Conservation (phyloP, 176 grass and related monocot genomes). For the Tillandsia fasciculata region DNA sequence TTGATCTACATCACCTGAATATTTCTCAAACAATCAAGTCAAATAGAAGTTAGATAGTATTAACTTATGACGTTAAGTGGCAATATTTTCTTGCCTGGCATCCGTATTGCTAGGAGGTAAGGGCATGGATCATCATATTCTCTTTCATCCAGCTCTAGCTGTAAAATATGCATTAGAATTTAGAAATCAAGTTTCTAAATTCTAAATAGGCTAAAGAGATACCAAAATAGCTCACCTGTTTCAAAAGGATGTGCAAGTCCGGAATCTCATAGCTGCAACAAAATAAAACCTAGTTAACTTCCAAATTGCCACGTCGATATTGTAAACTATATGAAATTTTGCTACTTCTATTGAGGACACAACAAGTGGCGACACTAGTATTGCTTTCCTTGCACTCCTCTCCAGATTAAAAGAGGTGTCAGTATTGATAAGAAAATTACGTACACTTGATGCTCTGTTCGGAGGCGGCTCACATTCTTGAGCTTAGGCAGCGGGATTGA, state of each 20-base stretch:
- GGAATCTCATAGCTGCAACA: slow-evolving; percentile 77
- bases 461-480: slow-evolving; percentile 73
- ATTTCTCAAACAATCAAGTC: slow-evolving; percentile 15
- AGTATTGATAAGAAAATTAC: slow-evolving; percentile 5
- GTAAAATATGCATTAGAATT: slow-evolving; percentile 30
- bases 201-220: slow-evolving; percentile 18
- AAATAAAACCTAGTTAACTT: not conserved
- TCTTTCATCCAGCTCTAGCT: slow-evolving; percentile 72
- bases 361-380: not conserved
- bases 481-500: slow-evolving; percentile 79
- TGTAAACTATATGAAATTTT: not conserved
- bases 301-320: not conserved
- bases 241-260: slow-evolving; percentile 66
- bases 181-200: slow-evolving; percentile 22
- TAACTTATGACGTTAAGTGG: slow-evolving; percentile 5
- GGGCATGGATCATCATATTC: slow-evolving; percentile 71
- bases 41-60: slow-evolving; percentile 4
- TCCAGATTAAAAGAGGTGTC: not conserved
- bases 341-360: not conserved
- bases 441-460: slow-evolving; percentile 89
- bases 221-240: slow-evolving; percentile 42
- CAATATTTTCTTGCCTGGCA: slow-evolving; percentile 44
- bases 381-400: not conserved
- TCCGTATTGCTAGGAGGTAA: slow-evolving; percentile 71
- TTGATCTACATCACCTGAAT: slow-evolving; percentile 50